Conservation (phyloP, 1,284 basidiomycete species). For the Malassezia sympodialis region DNA sequence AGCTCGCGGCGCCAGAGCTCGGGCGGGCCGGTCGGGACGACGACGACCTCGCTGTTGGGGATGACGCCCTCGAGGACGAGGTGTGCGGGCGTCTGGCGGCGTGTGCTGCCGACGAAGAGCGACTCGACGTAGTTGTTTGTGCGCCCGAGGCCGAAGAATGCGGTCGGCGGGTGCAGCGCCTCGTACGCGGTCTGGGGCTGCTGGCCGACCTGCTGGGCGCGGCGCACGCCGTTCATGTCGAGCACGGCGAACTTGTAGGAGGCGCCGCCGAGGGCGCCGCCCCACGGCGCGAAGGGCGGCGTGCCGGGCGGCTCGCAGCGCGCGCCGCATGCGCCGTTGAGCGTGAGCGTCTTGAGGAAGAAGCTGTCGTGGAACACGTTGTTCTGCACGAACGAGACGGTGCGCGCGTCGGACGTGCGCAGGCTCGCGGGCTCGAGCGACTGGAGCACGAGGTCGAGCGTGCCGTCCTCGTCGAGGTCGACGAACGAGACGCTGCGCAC, state of each 20-base stretch:
- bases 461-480: conserved; percentile 93
- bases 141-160: conserved; percentile 89
- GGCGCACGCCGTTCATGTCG: conserved; percentile 77
- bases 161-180: conserved; percentile 76
- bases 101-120: conserved; percentile 43
- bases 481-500: conserved; percentile 70
- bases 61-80: conserved; percentile 92
- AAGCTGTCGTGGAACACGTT: conserved; percentile 98
- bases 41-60: conserved; percentile 93
- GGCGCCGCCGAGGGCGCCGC: conserved; percentile 84
- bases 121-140: conserved; percentile 99
- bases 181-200: conserved; percentile 85
- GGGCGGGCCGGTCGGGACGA: conserved; percentile 57
- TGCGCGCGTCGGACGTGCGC: conserved; percentile 23
- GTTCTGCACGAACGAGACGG: conserved; percentile 77
- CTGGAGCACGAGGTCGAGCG: conserved; percentile 83
- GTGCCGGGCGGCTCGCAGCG: conserved; percentile 54
- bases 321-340: conserved; percentile 83
- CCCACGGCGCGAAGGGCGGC: conserved; percentile 61
- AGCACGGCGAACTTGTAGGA: conserved; percentile 95
- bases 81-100: conserved; percentile 59
- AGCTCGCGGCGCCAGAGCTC: conserved; percentile 73
- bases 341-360: conserved; percentile 71
- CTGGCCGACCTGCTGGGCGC: conserved; percentile 86
- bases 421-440: conserved; percentile 47